Percentiles rank a stretch among this genome's conserved stretches.
phyloP scores from a whole-genome alignment of 345 rosid genomes.

The Angophora floribunda region DNA sequence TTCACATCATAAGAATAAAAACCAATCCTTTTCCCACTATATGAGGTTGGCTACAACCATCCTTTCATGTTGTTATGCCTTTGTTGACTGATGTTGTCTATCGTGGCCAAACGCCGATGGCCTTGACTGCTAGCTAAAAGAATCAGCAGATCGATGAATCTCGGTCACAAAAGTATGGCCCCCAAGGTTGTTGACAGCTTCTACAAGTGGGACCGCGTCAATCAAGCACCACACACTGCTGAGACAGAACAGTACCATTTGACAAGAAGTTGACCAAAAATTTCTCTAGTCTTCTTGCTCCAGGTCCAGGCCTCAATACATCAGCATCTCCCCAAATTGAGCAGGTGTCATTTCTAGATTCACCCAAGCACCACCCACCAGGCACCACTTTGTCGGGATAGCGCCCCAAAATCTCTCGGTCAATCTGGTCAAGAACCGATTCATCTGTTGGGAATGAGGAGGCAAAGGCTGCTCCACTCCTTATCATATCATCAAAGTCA shows the following conservation, averaged over 20 bases:
- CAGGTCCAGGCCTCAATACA: conserved; percentile 74
- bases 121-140: not conserved
- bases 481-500: conserved; percentile 54
- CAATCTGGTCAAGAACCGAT: conserved; percentile 63
- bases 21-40: not conserved
- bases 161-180: not conserved
- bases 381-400: conserved; percentile 44
- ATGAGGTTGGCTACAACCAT: not conserved
- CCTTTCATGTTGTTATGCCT: not conserved
- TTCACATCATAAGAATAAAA: not conserved
- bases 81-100: not conserved
- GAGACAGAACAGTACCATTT: conserved; percentile 35
- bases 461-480: conserved; percentile 85
- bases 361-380: conserved; percentile 97
- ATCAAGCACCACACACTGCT: conserved; percentile 32
- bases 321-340: conserved; percentile 86
- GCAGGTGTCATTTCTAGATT: conserved; percentile 38
- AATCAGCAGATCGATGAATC: not conserved
- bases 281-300: conserved; percentile 67
- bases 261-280: conserved; percentile 44
- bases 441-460: conserved; percentile 38
- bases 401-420: conserved; percentile 58
- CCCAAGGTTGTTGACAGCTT: not conserved
- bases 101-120: not conserved
- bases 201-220: conserved; percentile 4